Base-by-base conservation (phyloP, 2,329 filamentous ascomycete species). In the Pseudogymnoascus sp. region DNA sequence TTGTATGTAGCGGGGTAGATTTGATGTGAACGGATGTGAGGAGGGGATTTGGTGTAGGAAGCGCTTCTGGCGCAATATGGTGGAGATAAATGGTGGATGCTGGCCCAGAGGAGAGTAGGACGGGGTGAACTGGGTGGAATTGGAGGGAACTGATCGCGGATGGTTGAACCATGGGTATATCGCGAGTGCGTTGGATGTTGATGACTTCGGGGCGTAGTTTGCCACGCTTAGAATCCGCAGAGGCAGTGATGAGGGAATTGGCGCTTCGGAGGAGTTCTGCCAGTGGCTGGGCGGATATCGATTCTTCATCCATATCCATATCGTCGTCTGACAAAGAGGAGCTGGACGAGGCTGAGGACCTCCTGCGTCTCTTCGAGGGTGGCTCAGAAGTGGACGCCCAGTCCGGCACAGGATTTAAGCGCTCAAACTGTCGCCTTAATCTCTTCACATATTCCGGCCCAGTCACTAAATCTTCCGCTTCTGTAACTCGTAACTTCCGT, bases 11-110 rank as follows among this genome's bases (percentile, higher is more conserved):
- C n/a, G 92, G 89, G 0, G 92, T 93, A 65, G 84, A 83, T 70
- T 87, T 87, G 70, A 96, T 84, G 74, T 97, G 92, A 21, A 97
- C 83, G 11, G 92, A 95, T 1, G 93, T 97, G 62, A 97, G 81
- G 39, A 92, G 85, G 6, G 93, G 94, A 73, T 97, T 95, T 15
- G 92, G 90, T 35, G 84, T 88, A 36, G 88, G 87, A 69, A 84
- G 84, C 24, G 87, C 88, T 59, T 83, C 84, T 44, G 88, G 89
- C 39, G 88, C 87, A 68, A 97, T 84, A 72, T 97, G 92, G 74
- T 99, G 92, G 50, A 99, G 82, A 73, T 89, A 92, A 61, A 97
- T 81, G 4, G 92, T 88, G 17, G 90, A 90, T 59, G 91, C 89
- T 61, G 87, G 88, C 63, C 92, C 94, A 10, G 92, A 91, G 24